Percentiles rank a stretch among this genome's conserved stretches.
Evolutionary conservation across 2,329 filamentous ascomycete genomes (phyloP).

Genomic region (Microdochium bolleyi): DNA sequence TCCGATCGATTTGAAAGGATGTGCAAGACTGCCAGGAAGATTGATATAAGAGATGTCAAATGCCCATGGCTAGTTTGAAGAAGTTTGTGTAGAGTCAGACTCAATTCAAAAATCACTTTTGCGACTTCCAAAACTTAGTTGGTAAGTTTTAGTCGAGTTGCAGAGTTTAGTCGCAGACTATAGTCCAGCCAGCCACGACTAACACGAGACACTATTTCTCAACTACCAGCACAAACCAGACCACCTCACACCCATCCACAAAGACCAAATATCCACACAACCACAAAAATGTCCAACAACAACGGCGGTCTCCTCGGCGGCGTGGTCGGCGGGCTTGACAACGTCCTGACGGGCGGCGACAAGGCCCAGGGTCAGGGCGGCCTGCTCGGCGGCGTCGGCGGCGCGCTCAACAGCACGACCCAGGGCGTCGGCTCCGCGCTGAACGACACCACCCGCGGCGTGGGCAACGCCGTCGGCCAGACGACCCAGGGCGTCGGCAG

Average conservation of each 20-base stretch:
- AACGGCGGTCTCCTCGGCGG: constrained; percentile 23
- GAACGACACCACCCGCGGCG: constrained; percentile 18
- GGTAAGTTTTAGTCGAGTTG: too few relatives aligned
- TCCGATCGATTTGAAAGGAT: neutral
- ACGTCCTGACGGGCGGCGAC: constrained; percentile 22
- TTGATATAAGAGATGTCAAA: neutral
- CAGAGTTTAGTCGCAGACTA: too few relatives aligned
- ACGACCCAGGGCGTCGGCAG: constrained; percentile 19
- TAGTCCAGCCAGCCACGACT: neutral
- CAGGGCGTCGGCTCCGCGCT: constrained; percentile 19
- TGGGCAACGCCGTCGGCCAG: constrained; percentile 20
- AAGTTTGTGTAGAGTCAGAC: too few relatives aligned
- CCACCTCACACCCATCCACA: neutral
- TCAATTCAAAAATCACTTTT: neutral
- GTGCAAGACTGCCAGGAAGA: neutral
- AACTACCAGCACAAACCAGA: neutral
- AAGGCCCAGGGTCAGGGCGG: constrained; percentile 22
- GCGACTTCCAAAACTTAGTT: neutral
- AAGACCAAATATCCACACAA: constrained; percentile 4
- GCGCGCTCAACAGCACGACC: constrained; percentile 19
- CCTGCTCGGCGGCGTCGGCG: constrained; percentile 20
- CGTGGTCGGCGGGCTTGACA: constrained; percentile 21
- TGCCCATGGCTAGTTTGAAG: neutral
- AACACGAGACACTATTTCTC: neutral
- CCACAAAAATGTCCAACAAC: constrained; percentile 21